Evolutionary conservation across 164 flowering plant species (phyloP), one percentile per base, ranked within the genome.

Genomic region (Tetrastigma voinierianum): DNA sequence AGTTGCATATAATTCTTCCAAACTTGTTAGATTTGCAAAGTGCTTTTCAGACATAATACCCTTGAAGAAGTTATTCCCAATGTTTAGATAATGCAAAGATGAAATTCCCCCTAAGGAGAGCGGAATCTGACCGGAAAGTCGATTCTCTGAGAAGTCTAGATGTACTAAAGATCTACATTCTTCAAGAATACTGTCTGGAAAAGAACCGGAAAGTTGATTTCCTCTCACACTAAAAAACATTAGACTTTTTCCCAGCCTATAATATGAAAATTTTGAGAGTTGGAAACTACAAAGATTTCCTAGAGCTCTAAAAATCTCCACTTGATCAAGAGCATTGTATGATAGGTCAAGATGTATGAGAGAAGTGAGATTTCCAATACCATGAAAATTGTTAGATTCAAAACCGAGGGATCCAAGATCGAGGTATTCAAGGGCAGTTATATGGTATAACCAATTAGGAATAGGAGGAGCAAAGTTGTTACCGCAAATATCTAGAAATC

Each of bases 251-350:
- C n/a, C n/a, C n/a, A n/a, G n/a, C n/a, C n/a, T n/a, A n/a, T n/a
- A n/a, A n/a, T n/a, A n/a, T n/a, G n/a, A n/a, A n/a, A n/a, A n/a
- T n/a, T n/a, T n/a, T n/a, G n/a, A n/a, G n/a, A n/a, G n/a, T n/a
- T n/a, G n/a, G n/a, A n/a, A n/a, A n/a, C n/a, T n/a, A n/a, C 54
- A n/a, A 66, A 46, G 53, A 66, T 59, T 67, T 32, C 64, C 70
- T 5, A 67, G 5, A 1, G 62, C 19, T 25, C 24, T 25, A 40
- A 57, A 49, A 3, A 67, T 59, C 10, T 7, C n/a, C 2, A 63
- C 70, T 16, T 57, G n/a, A n/a, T n/a, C 48, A 60, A 60, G 51
- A 0, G 11, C 7, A 59, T 67, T 67, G 12, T 0, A 1, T 23
- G 70, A 67, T 5, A 67, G 57, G 44, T 51, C 51, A 9, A 47